These are phyloP conservation scores for Obba rivulosa DNA, from an alignment of 768 basidiomycete genomes.

Conservation along the genomic window DNA sequence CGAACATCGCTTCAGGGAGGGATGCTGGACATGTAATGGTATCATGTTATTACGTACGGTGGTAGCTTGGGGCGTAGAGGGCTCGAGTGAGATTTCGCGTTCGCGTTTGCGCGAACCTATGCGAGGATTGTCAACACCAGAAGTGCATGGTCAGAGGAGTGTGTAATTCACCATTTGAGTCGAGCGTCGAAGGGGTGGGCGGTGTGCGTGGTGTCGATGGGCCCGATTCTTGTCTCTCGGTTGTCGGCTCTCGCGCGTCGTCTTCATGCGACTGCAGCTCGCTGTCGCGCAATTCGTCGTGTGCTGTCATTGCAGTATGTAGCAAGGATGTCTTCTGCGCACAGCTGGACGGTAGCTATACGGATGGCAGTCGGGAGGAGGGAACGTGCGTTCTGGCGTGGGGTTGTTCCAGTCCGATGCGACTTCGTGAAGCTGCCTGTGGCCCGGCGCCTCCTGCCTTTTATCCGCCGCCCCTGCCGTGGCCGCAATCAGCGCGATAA, in stretches of 20 bases:
- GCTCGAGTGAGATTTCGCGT: constrained; percentile 73
- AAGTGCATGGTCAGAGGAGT: neutral
- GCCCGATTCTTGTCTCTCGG: too few relatives aligned
- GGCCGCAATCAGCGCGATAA: neutral
- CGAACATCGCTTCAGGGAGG: neutral
- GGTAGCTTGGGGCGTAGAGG: constrained; percentile 33
- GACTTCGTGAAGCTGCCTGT: constrained; percentile 6
- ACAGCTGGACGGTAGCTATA: neutral
- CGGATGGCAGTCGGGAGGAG: constrained; percentile 1
- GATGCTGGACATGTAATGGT: neutral
- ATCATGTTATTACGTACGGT: constrained; percentile 23
- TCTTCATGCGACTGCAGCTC: neutral
- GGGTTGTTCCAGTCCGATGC: constrained; percentile 11
- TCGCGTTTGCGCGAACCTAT: constrained; percentile 60
- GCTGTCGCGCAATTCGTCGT: constrained; percentile 2
- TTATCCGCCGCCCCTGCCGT: too few relatives aligned
- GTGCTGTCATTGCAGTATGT: neutral
- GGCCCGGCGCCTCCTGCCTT: neutral
- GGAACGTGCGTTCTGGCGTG: constrained; percentile 8
- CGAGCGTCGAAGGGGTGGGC: neutral
- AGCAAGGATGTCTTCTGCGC: neutral
- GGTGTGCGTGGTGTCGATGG: constrained; percentile 7
- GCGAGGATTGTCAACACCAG: too few relatives aligned
- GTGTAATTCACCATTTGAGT: constrained; percentile 9
- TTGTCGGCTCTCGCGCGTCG: neutral